A percentile compares a stretch with the other conserved stretches of the same genome.
These are phyloP conservation scores for Seminavis robusta DNA, from an alignment of 108 stramenopile species.

Conservation along the genomic window DNA sequence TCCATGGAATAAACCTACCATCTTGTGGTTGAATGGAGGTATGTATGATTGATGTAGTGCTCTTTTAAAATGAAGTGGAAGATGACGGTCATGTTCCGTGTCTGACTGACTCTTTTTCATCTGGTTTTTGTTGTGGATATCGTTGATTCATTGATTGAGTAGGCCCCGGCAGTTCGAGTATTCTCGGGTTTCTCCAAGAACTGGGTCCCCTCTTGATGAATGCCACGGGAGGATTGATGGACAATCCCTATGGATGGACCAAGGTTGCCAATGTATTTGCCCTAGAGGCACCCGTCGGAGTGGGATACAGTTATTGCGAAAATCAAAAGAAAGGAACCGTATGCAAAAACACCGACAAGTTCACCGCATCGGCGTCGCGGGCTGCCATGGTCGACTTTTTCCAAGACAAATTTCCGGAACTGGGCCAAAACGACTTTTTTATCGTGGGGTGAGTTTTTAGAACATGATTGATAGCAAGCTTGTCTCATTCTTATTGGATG, in stretches of 20 bases:
- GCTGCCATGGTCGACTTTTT: slow-evolving; percentile 66
- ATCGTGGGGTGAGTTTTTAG: too few relatives aligned
- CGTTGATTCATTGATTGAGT: too few relatives aligned
- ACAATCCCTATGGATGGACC: slow-evolving; percentile 68
- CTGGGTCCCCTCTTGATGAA: slow-evolving; percentile 54
- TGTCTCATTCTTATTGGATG: not conserved
- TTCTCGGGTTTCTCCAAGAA: slow-evolving; percentile 61
- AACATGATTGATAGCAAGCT: not conserved
- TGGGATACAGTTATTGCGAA: slow-evolving; percentile 76
- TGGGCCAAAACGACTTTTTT: slow-evolving; percentile 58
- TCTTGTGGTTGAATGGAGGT: slow-evolving; percentile 71
- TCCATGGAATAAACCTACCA: slow-evolving; percentile 20
- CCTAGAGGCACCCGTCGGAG: slow-evolving; percentile 82
- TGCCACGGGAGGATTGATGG: slow-evolving; percentile 46
- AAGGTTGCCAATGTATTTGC: slow-evolving; percentile 62
- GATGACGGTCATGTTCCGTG: not conserved
- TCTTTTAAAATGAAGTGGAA: too few relatives aligned
- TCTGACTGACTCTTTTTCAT: not conserved
- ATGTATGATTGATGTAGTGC: too few relatives aligned
- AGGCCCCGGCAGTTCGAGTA: slow-evolving; percentile 36
- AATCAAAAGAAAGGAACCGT: slow-evolving; percentile 29
- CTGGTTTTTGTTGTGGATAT: not conserved
- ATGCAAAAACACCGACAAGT: slow-evolving; percentile 71
- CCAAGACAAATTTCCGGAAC: slow-evolving; percentile 71
- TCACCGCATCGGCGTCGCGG: slow-evolving; percentile 63